phyloP scores from a whole-genome alignment of 2,329 filamentous ascomycete species.

The Aspergillus luchuensis region DNA sequence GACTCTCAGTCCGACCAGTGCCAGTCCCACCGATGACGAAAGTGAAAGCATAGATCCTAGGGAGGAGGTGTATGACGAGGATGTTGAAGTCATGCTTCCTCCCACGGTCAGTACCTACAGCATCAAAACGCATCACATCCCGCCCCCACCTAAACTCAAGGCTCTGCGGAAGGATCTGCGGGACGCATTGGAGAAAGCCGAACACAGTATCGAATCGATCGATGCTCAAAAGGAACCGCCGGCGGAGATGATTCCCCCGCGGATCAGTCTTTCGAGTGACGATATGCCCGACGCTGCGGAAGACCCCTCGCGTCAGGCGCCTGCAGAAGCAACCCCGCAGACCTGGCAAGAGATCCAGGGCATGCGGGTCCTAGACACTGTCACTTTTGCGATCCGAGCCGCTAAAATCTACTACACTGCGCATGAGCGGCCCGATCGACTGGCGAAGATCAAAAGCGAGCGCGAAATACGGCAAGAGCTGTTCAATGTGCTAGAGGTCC shows the following conservation, averaged over 20 bases:
- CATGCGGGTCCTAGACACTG: slow-evolving; percentile 86
- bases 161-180: slow-evolving; percentile 73
- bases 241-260: slow-evolving; percentile 30
- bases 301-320: slow-evolving; percentile 32
- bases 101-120: slow-evolving; percentile 97
- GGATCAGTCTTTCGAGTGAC: slow-evolving; percentile 36
- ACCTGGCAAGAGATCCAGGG: slow-evolving; percentile 87
- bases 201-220: slow-evolving; percentile 62
- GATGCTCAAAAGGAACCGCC: slow-evolving; percentile 34
- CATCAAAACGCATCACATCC: slow-evolving; percentile 75
- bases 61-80: slow-evolving; percentile 56
- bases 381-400: slow-evolving; percentile 91
- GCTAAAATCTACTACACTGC: slow-evolving; percentile 96
- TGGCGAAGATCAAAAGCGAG: slow-evolving; percentile 86
- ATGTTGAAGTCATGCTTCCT: slow-evolving; percentile 80
- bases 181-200: slow-evolving; percentile 68
- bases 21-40: slow-evolving; percentile 53
- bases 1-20: slow-evolving; percentile 48
- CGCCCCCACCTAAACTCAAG: slow-evolving; percentile 79
- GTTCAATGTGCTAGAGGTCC: slow-evolving; percentile 80
- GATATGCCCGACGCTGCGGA: slow-evolving; percentile 46
- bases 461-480: slow-evolving; percentile 81
- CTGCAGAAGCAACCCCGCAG: slow-evolving; percentile 45
- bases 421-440: slow-evolving; percentile 80
- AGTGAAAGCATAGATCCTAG: slow-evolving; percentile 37